phyloP scores from a whole-genome alignment of 75 land plant species.

The Adiantum capillusveneris region DNA sequence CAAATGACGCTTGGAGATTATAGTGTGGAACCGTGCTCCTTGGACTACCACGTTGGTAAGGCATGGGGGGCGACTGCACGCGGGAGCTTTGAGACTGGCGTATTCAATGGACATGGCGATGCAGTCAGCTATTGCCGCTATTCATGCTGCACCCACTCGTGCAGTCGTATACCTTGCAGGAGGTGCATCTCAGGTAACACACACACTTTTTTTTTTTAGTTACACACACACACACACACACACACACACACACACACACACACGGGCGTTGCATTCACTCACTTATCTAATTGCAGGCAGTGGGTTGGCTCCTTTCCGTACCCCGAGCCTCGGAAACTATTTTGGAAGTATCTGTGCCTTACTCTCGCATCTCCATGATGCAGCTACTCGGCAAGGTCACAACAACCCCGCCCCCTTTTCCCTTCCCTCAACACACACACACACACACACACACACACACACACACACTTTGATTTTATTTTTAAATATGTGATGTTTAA shows the following conservation, averaged over 20 bases:
- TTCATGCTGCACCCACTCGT: slow-evolving; percentile 67
- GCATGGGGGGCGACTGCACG: too few species aligned
- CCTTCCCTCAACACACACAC: too few species aligned
- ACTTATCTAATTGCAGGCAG: slow-evolving; percentile 37
- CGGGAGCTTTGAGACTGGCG: too few species aligned
- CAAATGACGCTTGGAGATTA: too few species aligned
- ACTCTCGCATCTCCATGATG: slow-evolving; percentile 67
- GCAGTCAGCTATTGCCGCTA: slow-evolving; percentile 52
- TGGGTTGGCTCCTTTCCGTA: slow-evolving; percentile 76
- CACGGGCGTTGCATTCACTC: neutral
- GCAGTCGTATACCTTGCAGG: slow-evolving; percentile 68
- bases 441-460: too few species aligned
- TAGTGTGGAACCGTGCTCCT: too few species aligned
- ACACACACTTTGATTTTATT: too few species aligned
- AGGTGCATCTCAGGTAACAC: slow-evolving; percentile 79
- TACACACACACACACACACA: neutral
- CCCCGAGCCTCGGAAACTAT: slow-evolving; percentile 90
- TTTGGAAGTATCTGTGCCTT: slow-evolving; percentile 78
- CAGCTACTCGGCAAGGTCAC: slow-evolving; percentile 87
- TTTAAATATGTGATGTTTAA: too few species aligned
- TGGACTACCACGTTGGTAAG: too few species aligned
- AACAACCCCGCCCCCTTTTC: too few species aligned
- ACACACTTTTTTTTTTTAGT: neutral
- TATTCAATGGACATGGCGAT: slow-evolving; percentile 36
- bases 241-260: too few species aligned